A percentile compares a stretch with the other conserved stretches of the same genome.
Evolutionary conservation across 1,284 basidiomycete species (phyloP).

Genomic region (Xerocomus amazonicus): DNA sequence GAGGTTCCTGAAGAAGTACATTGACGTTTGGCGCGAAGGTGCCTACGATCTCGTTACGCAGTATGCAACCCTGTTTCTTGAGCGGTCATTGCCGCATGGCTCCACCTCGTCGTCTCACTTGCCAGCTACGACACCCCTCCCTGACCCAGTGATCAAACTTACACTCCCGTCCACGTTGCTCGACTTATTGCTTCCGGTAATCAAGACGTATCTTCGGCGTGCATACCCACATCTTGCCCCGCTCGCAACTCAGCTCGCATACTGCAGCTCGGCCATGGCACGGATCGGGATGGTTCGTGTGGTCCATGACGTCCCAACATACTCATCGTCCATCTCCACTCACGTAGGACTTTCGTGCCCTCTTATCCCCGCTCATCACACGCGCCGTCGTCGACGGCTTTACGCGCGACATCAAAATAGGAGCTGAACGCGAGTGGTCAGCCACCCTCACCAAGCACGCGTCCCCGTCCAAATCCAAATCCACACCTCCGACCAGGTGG

Average conservation of each 20-base stretch:
- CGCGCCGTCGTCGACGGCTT: conserved; percentile 33
- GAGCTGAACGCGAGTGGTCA: conserved; percentile 31
- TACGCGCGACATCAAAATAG: conserved; percentile 23
- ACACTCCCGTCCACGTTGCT: conserved; percentile 43
- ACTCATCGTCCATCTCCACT: neutral
- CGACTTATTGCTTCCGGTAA: conserved; percentile 56
- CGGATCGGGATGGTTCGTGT: conserved; percentile 69
- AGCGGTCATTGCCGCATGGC: conserved; percentile 39
- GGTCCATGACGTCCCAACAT: neutral
- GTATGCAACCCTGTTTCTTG: conserved; percentile 86
- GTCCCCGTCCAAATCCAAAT: conserved; percentile 7
- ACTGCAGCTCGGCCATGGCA: conserved; percentile 88
- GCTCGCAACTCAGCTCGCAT: conserved; percentile 87
- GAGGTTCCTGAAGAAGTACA: conserved; percentile 79
- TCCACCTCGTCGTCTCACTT: conserved; percentile 21
- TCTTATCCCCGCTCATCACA: conserved; percentile 30
- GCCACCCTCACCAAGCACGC: conserved; percentile 18
- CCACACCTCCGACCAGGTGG: conserved; percentile 47
- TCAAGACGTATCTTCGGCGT: conserved; percentile 52
- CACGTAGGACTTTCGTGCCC: conserved; percentile 27
- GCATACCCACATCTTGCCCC: conserved; percentile 64
- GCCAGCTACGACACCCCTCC: conserved; percentile 14
- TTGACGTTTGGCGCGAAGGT: conserved; percentile 89
- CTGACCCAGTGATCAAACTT: conserved; percentile 24
- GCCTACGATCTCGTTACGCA: conserved; percentile 90